Base-by-base conservation (phyloP, 495 filamentous ascomycete species). In the Penicillium arizonense region DNA sequence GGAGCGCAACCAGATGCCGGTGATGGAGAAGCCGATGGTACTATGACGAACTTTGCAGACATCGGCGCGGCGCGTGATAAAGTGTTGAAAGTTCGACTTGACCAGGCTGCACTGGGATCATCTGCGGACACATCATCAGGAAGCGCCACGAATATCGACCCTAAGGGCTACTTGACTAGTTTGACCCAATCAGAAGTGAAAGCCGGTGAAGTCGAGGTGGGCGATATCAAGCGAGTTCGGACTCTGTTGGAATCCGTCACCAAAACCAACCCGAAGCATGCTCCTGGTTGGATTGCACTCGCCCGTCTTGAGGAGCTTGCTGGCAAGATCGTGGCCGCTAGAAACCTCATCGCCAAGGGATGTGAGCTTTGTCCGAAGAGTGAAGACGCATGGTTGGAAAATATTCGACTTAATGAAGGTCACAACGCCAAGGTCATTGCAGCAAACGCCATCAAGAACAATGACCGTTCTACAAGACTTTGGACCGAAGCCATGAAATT, bases 11-110 rank as follows among this genome's bases (percentile, higher is more conserved):
- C 77, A 1, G 72, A 71, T 52, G 65, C 63, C 4, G 69, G 74
- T 7, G 66, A 65, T 24, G 69, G 61, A 40, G 83, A 87, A 41
- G 72, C 68, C 14, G 90, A 96, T 62, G 92, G 93, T 3, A 93
- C 89, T 3, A 90, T 96, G 81, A 97, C 93, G 13, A 96, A 98
- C 63, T 98, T 98, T 63, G 91, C 91, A n/a, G 87, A 96, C 63
- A 97, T 99, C 55, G 94, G 95, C 63, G 90, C 90, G 32, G 94
- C 94, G 36, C 83, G 93, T 73, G 89, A 96, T 70, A 96, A 93
- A 65, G 93, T 96, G 4, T 80, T 99, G 16, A 83, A 94, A 60
- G 94, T 96, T 10, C 82, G 88, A 46, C 81, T 99, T 8, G 94
- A 97, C 59, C 89, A 95, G 67, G 91, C 91, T 35, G 91, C 90